A percentile compares a stretch with the other conserved stretches of the same genome.
Evolutionary conservation across 2,329 filamentous ascomycete species (phyloP).

Genomic region (Phialophora verrucosa): DNA sequence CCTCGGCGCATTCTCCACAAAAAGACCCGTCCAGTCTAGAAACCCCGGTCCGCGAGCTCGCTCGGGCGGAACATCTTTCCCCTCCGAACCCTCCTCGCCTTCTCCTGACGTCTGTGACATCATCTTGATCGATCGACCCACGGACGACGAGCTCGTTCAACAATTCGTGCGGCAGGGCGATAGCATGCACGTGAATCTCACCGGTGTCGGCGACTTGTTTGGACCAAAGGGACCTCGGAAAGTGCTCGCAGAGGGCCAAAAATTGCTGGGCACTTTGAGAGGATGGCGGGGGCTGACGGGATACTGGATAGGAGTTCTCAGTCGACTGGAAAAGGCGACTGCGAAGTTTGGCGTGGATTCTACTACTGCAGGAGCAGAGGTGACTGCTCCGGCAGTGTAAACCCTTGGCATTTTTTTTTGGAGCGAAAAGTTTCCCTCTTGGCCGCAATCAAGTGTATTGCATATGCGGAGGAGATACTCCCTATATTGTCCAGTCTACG

Average conservation of each 20-base stretch:
- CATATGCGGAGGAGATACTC: too few species aligned
- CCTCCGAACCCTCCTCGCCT: conserved; percentile 4
- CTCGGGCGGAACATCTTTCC: neutral
- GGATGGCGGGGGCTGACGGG: too few species aligned
- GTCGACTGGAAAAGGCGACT: too few species aligned
- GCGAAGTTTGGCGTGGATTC: too few species aligned
- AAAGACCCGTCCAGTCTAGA: conserved; percentile 32
- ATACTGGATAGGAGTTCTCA: too few species aligned
- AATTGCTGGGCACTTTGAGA: conserved; percentile 16
- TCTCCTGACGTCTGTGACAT: conserved; percentile 35
- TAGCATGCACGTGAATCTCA: conserved; percentile 57
- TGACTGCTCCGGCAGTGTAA: too few species aligned
- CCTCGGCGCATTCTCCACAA: conserved; percentile 45
- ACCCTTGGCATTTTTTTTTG: too few species aligned
- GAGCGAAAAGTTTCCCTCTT: too few species aligned
- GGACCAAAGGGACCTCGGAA: conserved; percentile 16
- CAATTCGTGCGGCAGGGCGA: conserved; percentile 58
- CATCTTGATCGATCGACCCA: conserved; percentile 60
- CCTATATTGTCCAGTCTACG: too few species aligned
- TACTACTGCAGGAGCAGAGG: too few species aligned
- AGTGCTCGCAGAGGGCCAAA: conserved; percentile 30
- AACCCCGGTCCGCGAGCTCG: neutral
- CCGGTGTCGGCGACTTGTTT: conserved; percentile 55
- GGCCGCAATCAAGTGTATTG: too few species aligned
- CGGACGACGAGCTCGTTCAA: conserved; percentile 64